A percentile compares a stretch with the other conserved stretches of the same genome.
Evolutionary conservation across 192 early-diverging fungal genomes (phyloP).

Genomic region (Ramicandelaber brevisporus): DNA sequence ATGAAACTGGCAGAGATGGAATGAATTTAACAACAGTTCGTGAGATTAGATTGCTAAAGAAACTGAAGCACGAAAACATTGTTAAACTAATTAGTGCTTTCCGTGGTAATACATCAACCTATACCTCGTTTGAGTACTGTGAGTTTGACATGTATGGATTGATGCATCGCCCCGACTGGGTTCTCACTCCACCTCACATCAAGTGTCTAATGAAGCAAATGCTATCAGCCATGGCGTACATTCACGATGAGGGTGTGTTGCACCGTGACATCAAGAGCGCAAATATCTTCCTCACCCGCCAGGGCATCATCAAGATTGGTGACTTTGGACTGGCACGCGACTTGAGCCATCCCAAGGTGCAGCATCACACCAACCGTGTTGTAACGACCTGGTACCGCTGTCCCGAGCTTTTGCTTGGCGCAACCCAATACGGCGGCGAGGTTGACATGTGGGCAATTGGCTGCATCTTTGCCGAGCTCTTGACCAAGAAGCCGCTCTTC

Average conservation of each 20-base stretch:
- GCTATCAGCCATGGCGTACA: constrained; percentile 24
- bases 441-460: constrained; percentile 98
- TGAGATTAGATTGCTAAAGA: constrained; percentile 41
- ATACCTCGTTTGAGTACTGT: constrained; percentile 68
- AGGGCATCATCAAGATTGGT: constrained; percentile 31
- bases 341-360: too few species aligned
- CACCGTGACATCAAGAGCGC: constrained; percentile 56
- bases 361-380: constrained; percentile 83
- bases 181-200: constrained; percentile 13
- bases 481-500: constrained; percentile 80
- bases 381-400: constrained; percentile 99
- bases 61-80: constrained; percentile 40
- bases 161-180: constrained; percentile 14
- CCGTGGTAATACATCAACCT: constrained; percentile 43
- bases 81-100: constrained; percentile 50
- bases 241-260: constrained; percentile 36
- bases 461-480: constrained; percentile 98
- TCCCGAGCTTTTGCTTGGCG: constrained; percentile 92
- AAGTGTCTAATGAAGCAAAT: constrained; percentile 33
- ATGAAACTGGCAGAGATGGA: constrained; percentile 19
- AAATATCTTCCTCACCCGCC: constrained; percentile 32
- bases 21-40: constrained; percentile 41
- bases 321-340: constrained; percentile 68
- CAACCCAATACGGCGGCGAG: constrained; percentile 49
- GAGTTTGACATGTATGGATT: constrained; percentile 51